A percentile compares a stretch with the other conserved stretches of the same genome.
Conservation (phyloP, 169 alveolate species). For the Eimeria praecox region DNA sequence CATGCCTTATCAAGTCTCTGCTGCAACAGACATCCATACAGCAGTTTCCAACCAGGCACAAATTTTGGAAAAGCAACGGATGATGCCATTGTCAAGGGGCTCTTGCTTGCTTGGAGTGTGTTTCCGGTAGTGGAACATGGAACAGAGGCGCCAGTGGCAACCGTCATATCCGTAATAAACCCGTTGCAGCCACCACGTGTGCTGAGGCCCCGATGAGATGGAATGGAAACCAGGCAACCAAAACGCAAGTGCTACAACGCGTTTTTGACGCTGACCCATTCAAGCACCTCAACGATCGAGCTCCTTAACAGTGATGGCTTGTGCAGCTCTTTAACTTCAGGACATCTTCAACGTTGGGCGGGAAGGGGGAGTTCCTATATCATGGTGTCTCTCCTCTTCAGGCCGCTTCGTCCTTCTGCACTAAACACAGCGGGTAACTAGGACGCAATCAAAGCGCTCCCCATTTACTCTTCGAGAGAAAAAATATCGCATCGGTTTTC, state of each 20-base stretch:
- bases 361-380: neutral
- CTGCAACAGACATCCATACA: conserved; percentile 1
- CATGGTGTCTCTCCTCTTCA: neutral
- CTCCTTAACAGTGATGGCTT: neutral
- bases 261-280: neutral
- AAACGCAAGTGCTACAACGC: neutral
- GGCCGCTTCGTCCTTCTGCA: neutral
- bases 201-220: neutral
- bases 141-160: neutral
- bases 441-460: neutral
- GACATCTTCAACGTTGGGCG: neutral
- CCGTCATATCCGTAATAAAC: neutral
- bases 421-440: neutral
- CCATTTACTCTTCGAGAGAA: neutral
- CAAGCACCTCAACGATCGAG: neutral
- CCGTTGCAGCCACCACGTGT: neutral
- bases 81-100: conserved; percentile 29
- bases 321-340: neutral
- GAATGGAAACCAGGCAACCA: neutral
- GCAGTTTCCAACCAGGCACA: neutral
- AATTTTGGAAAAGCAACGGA: neutral
- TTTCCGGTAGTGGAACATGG: conserved; percentile 36
- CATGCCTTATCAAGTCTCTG: conserved; percentile 11
- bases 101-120: conserved; percentile 74
- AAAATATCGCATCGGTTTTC: neutral